Base-by-base conservation (phyloP, 2,329 filamentous ascomycete species). In the Fusarium abutilonis region DNA sequence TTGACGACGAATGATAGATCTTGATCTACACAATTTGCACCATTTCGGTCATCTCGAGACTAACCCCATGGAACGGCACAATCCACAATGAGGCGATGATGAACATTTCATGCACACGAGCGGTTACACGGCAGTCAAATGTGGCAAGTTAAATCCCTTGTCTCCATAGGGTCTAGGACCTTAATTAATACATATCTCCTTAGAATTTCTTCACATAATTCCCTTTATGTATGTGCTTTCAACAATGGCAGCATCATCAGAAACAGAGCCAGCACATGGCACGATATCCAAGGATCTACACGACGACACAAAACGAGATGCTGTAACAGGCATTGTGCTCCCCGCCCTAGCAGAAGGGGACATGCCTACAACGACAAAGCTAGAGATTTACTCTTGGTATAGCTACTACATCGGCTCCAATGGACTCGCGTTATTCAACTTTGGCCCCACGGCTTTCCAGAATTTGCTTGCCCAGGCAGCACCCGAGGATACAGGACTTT, bases 391-490 rank as follows among this genome's bases (percentile, higher is more conserved):
- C 43, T 60, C 69, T 3, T 73, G 68, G 68, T 74, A 75, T 50
- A 56, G 64, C 31, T 89, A 89, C 73, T 89, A 89, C 70, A 82
- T 89, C 47, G 87, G 87, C 42, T 85, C 88, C 70, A 89, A 89
- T 72, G 87, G 87, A 6, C 80, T 81, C 59, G 81, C 81, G 9
- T 77, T 83, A 45, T 88, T 88, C 81, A 89, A 87, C 70, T 89
- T 88, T 70, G 86, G 81, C 3, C 85, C 85, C 1, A 87, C 86
- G 3, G 83, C 84, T 15, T 88, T 88, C 54, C 87, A 89, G 67
- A 88, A 89, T 65, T 74, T 89, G 9, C 76, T 89, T 23, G 83
- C 79, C 47, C 83, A 88, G 71, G 86, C 87, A 0, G 86, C 85
- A 4, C 80, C 83, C 8, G 78, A 78, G 3, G 80, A 84, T 44